phyloP scores from a whole-genome alignment of 495 filamentous ascomycete genomes.

The Neurospora tetrasperma region DNA sequence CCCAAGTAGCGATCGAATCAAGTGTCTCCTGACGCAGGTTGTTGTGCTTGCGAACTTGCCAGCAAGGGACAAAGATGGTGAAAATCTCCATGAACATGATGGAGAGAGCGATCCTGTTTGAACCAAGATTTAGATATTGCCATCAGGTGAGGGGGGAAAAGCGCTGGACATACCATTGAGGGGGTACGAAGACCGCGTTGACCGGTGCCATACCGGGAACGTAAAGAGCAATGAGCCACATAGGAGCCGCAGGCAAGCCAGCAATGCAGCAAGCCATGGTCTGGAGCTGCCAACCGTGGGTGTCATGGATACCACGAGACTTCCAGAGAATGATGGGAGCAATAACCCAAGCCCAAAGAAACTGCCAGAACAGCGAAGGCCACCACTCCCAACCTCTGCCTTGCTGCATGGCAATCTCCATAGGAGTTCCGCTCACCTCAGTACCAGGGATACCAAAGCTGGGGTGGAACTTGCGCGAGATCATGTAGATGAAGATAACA shows the following conservation, averaged over 20 bases:
- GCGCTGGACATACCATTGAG: slow-evolving; percentile 39
- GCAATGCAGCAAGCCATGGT: slow-evolving; percentile 50
- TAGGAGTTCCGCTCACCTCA: slow-evolving; percentile 36
- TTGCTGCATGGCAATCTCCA: slow-evolving; percentile 34
- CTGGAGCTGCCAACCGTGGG: slow-evolving; percentile 58
- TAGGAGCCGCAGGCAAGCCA: slow-evolving; percentile 53
- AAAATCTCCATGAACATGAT: slow-evolving; percentile 40
- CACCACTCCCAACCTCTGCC: slow-evolving; percentile 57
- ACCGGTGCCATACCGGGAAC: slow-evolving; percentile 44
- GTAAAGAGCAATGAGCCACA: slow-evolving; percentile 56
- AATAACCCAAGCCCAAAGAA: slow-evolving; percentile 51
- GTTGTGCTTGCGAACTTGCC: slow-evolving; percentile 19
- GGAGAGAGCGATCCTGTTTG: slow-evolving; percentile 20
- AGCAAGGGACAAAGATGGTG: slow-evolving; percentile 38
- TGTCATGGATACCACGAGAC: slow-evolving; percentile 45
- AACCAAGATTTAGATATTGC: slow-evolving; percentile 1
- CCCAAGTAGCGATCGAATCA: slow-evolving; percentile 21
- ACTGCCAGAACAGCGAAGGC: slow-evolving; percentile 53
- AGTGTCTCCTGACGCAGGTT: slow-evolving; percentile 21
- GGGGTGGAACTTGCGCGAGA: slow-evolving; percentile 55
- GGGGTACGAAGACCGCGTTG: slow-evolving; percentile 40
- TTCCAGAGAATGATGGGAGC: slow-evolving; percentile 34
- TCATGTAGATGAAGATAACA: slow-evolving; percentile 50
- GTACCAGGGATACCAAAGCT: slow-evolving; percentile 32
- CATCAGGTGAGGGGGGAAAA: not conserved